Conservation (phyloP, 2,329 filamentous ascomycete species). For the Domatiomyces globalis region DNA sequence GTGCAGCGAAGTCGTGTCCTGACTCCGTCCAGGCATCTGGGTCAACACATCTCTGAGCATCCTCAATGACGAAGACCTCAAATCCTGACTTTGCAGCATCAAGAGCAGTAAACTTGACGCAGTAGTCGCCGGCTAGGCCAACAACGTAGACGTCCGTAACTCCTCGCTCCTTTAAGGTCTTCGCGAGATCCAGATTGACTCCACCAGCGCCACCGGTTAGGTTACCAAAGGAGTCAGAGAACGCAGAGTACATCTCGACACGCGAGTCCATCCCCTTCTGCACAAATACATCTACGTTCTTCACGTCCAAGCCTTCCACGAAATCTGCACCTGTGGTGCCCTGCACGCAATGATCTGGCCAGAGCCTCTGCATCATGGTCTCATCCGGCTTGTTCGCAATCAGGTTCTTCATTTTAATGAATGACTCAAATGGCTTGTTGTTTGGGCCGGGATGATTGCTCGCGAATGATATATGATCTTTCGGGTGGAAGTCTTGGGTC, state of each 20-base stretch:
- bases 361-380: conserved; percentile 53
- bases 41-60: conserved; percentile 63
- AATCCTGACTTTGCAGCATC: conserved; percentile 68
- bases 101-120: conserved; percentile 66
- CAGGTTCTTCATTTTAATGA: conserved; percentile 42
- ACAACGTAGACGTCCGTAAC: conserved; percentile 74
- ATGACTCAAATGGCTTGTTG: conserved; percentile 54
- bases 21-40: conserved; percentile 43
- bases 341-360: conserved; percentile 84
- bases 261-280: conserved; percentile 61
- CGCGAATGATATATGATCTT: conserved; percentile 76
- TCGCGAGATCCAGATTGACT: conserved; percentile 46
- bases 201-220: conserved; percentile 22
- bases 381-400: conserved; percentile 24
- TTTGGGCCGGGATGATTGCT: conserved; percentile 52
- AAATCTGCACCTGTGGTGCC: conserved; percentile 57
- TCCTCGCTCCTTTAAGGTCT: conserved; percentile 38
- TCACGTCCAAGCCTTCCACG: conserved; percentile 52
- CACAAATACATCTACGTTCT: conserved; percentile 50
- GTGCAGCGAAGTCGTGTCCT: conserved; percentile 6
- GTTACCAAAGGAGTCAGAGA: conserved; percentile 61
- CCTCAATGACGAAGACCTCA: conserved; percentile 58
- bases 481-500: conserved; percentile 86
- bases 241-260: conserved; percentile 90
- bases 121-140: conserved; percentile 79